Conservation (phyloP, 176 grass and related monocot genomes). For the Lolium multiflorum region DNA sequence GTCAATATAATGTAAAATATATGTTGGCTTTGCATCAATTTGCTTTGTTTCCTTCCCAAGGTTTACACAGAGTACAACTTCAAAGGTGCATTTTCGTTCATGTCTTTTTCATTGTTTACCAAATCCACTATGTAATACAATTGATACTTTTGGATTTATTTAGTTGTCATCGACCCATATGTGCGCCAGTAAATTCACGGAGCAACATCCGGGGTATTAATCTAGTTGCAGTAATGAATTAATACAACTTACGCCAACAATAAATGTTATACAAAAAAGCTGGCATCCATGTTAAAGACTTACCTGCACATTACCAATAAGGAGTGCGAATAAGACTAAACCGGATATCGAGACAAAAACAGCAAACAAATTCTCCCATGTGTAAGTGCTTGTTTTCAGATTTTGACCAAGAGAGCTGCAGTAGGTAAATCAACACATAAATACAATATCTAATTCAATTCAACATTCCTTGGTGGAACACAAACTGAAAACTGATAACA, state of each 20-base stretch:
- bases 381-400: slow-evolving; percentile 81
- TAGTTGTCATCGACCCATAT: too few relatives aligned
- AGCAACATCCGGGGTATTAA: too few relatives aligned
- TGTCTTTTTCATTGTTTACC: too few relatives aligned
- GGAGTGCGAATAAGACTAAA: slow-evolving; percentile 95
- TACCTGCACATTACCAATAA: slow-evolving; percentile 99
- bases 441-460: slow-evolving; percentile 3
- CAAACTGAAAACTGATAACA: background rate
- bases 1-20: too few relatives aligned
- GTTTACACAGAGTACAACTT: too few relatives aligned
- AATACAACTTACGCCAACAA: background rate
- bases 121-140: too few relatives aligned
- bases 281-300: background rate
- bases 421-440: slow-evolving; percentile 42
- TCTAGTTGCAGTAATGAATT: slow-evolving; percentile 3
- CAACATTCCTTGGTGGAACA: background rate
- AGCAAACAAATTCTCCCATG: slow-evolving; percentile 84
- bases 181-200: too few relatives aligned
- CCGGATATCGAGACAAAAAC: slow-evolving; percentile 79
- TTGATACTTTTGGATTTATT: too few relatives aligned
- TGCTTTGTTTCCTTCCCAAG: too few relatives aligned
- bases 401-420: slow-evolving; percentile 98
- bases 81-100: too few relatives aligned
- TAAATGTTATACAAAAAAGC: slow-evolving; percentile 2
- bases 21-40: too few relatives aligned